Evolutionary conservation across 345 rosid species (phyloP).

Genomic region (Eutrema japonicum): DNA sequence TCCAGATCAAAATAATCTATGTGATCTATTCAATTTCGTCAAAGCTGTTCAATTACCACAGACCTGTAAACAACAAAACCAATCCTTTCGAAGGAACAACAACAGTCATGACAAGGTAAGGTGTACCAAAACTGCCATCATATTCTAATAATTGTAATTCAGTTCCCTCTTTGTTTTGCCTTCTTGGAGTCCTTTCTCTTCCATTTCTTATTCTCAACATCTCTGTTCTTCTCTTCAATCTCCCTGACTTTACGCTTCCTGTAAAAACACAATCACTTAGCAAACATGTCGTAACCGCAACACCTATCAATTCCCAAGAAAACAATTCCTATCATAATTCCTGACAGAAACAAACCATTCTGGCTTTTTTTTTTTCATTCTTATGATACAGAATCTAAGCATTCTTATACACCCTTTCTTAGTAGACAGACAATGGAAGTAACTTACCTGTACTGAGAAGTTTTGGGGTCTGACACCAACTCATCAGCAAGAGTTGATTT

Average conservation of each 20-base stretch:
- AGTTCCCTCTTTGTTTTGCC: conserved; percentile 67
- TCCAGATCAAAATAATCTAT: not conserved
- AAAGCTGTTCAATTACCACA: not conserved
- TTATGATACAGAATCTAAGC: not conserved
- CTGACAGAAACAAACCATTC: not conserved
- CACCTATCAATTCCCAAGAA: too few species aligned
- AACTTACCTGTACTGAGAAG: conserved; percentile 67
- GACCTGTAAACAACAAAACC: not conserved
- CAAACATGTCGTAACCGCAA: not conserved
- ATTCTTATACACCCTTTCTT: not conserved
- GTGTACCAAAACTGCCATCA: conserved; percentile 25
- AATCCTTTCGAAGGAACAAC: not conserved
- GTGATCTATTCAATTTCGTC: not conserved
- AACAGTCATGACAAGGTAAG: conserved; percentile 7
- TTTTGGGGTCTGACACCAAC: conserved; percentile 62
- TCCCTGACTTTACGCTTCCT: conserved; percentile 90
- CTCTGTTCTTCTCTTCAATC: conserved; percentile 70
- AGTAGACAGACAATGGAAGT: not conserved
- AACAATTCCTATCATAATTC: not conserved
- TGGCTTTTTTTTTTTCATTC: not conserved
- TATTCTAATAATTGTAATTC: conserved; percentile 32
- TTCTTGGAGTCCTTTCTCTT: conserved; percentile 65
- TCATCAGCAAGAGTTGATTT: conserved; percentile 82
- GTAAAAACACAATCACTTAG: conserved; percentile 23
- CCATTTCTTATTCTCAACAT: conserved; percentile 76